Evolutionary conservation across 2,329 filamentous ascomycete genomes (phyloP), one percentile per base, ranked within the genome.

Genomic region (Ophiostoma sp.): DNA sequence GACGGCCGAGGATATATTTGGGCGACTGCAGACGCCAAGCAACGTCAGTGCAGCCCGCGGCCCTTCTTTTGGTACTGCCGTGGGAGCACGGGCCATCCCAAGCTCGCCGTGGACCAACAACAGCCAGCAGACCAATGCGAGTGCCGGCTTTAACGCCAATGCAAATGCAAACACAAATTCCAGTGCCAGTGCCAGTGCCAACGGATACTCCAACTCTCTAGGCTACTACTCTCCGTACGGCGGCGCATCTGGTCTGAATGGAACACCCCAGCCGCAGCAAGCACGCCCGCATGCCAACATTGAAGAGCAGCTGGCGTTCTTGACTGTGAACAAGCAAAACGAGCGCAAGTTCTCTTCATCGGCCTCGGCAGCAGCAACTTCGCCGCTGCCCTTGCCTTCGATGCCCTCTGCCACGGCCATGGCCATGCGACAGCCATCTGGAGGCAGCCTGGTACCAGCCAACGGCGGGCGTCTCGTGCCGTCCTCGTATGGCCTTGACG

Each of bases 1-100:
- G 2, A 84, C 82, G 8, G 82, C 84, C 35, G 82, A 84, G 67
- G 84, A 85, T 23, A 73, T 85, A 1, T 85, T 86, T 73, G 82
- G 79, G 77, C 80, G 67, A 60, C 74, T 81, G 60, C 77, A 76
- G 17, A 75, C 79, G 8, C 78, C 62, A 20, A 23, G 62, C 35
- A 65, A 23, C n/a, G 11, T 39, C n/a, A 20, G 10, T 15, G 35
- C 33, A 6, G 33, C 62, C 33, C 60, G 10, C 7, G 31, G 17
- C 6, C 27, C 57, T 62, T 20, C 57, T 62, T 20, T 31, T 62
- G 31, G 17, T 11, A 11, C 54, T 17, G 17, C 15, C 33, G 27
- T 36, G 17, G 60, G 60, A 11, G 17, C 20, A 27, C 35, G 76
- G 72, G 68, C 78, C 6, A 79, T 82, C 36, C 81, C 81, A 4